Conservation (phyloP, 805 yeast genomes). For the Cyberlindnera mrakii region DNA sequence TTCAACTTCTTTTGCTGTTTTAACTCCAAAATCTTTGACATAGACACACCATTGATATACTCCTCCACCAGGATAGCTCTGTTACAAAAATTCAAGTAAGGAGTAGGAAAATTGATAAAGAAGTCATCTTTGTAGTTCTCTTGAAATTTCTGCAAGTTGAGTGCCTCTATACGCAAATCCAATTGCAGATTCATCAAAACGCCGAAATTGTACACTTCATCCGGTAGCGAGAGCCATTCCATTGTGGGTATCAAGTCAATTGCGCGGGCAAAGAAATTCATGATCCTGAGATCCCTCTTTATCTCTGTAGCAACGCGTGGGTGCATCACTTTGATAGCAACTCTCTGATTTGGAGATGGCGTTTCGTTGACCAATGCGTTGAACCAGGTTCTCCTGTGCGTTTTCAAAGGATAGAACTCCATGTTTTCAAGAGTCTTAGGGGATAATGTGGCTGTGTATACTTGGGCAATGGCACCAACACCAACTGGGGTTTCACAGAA, state of each 20-base stretch:
- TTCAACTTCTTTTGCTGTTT: slow-evolving; percentile 30
- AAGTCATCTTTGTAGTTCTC: slow-evolving; percentile 52
- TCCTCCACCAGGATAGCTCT: slow-evolving; percentile 81
- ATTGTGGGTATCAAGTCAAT: slow-evolving; percentile 80
- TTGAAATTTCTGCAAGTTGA: slow-evolving; percentile 67
- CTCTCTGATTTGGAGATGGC: slow-evolving; percentile 44
- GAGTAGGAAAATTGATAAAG: slow-evolving; percentile 77
- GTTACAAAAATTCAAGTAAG: slow-evolving; percentile 58
- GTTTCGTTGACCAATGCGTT: slow-evolving; percentile 6
- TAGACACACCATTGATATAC: slow-evolving; percentile 74
- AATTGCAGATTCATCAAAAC: slow-evolving; percentile 82
- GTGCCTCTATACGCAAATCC: slow-evolving; percentile 85
- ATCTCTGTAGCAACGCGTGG: slow-evolving; percentile 74
- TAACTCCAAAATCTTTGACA: slow-evolving; percentile 56
- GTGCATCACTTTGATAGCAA: slow-evolving; percentile 89
- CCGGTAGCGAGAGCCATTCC: slow-evolving; percentile 97
- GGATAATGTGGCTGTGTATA: slow-evolving; percentile 67
- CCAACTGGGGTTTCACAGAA: slow-evolving; percentile 77
- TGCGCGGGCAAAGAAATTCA: slow-evolving; percentile 69
- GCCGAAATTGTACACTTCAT: slow-evolving; percentile 86
- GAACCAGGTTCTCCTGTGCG: slow-evolving; percentile 17
- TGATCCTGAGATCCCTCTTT: slow-evolving; percentile 74
- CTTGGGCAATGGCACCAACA: slow-evolving; percentile 99
- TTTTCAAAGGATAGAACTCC: slow-evolving; percentile 19
- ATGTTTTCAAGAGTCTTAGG: slow-evolving; percentile 35